Base-by-base conservation (phyloP, 108 stramenopile genomes). In the Pelagomonas calceolata region DNA sequence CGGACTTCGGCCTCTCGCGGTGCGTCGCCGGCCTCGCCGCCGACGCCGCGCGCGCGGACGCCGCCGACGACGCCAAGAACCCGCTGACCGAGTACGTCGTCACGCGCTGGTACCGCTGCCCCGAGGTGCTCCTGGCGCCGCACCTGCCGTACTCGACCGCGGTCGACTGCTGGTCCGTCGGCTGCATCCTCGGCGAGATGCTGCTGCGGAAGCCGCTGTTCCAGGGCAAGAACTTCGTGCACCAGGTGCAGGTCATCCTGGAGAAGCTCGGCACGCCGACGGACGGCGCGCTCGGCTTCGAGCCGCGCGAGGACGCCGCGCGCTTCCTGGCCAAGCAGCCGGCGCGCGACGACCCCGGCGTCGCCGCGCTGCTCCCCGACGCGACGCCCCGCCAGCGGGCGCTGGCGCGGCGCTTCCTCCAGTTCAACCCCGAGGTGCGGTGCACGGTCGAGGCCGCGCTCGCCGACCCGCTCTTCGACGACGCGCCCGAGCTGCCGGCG, bases 21-120 rank as follows among this genome's bases (percentile, higher is more conserved):
- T 73, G 66, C 81, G 81, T 34, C 4, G 72, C 70, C 76, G 68
- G 73, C 36, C 51, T 26, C 51, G 1, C 51, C 7, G 51, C 21
- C 7, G 18, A 17, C 21, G 39, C 9, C 39, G 9, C 39, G 39
- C 16, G 12, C 30, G 17, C 30, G 76, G 34, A 78, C 75, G 35
- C 72, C 67, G 21, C 69, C 70, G 37, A 79, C 45, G 43, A 65
- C 4, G 67, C 63, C 64, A 80, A 84, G 29, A 75, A 86, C 32
- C 85, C 84, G 21, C 85, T 88, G 87, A 87, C 87, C 30, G 85
- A 86, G 78, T 85, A 87, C 34, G 87, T 87, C 21, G 87, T 88
- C 0, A 88, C 87, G 14, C 78, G 87, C 30, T 88, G 87, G 87
- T 88, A 88, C 74, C 81, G 87, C 32, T 66, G 66, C 31, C 66